Percentiles rank a stretch among this genome's conserved stretches.
These are phyloP conservation scores for Colletotrichum orchidophilum DNA, from an alignment of 2,329 filamentous ascomycete species.

Conservation along the genomic window DNA sequence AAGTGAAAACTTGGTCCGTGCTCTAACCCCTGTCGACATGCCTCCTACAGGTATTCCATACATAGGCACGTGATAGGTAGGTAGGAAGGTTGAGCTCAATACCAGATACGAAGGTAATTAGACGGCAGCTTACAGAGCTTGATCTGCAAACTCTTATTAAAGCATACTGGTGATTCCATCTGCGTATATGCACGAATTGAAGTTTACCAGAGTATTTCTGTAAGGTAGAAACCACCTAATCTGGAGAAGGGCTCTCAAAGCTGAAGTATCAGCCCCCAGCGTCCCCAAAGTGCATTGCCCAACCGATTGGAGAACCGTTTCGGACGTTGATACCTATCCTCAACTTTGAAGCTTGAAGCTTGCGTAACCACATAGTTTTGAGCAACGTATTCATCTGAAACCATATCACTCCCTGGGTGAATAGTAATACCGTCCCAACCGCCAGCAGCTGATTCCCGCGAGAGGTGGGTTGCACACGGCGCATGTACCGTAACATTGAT, in stretches of 20 bases:
- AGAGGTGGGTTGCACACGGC: neutral
- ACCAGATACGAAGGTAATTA: neutral
- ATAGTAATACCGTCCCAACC: neutral
- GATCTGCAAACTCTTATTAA: neutral
- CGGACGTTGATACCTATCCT: neutral
- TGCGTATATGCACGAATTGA: neutral
- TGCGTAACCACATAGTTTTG: neutral
- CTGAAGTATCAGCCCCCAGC: neutral
- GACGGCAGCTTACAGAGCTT: neutral
- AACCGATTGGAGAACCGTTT: neutral
- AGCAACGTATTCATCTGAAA: neutral
- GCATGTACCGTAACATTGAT: constrained; percentile 8
- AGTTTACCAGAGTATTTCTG: too few relatives aligned
- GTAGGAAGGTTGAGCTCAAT: too few relatives aligned
- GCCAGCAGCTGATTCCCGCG: neutral
- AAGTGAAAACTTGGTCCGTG: constrained; percentile 18
- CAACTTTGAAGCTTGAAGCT: neutral
- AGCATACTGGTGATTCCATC: neutral
- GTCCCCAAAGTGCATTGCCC: neutral
- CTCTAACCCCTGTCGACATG: neutral
- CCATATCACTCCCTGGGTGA: too few relatives aligned
- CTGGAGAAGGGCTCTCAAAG: neutral
- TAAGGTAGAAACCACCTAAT: too few relatives aligned
- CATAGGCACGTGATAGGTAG: too few relatives aligned
- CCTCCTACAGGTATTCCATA: too few relatives aligned